phyloP scores from a whole-genome alignment of 352 stramenopile genomes.

The Phytophthora rubi region DNA sequence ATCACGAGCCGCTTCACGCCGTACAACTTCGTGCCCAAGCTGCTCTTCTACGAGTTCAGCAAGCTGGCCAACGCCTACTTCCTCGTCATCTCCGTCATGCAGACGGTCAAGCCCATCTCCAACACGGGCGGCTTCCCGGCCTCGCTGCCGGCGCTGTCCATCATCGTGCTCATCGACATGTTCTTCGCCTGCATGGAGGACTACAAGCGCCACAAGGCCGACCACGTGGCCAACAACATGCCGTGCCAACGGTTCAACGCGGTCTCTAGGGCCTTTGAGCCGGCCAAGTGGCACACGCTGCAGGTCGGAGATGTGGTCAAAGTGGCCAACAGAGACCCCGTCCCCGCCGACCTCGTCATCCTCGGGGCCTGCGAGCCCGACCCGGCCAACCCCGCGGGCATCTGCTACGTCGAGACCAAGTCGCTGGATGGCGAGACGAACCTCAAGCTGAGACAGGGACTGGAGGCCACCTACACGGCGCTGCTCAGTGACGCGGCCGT shows the following conservation, averaged over 20 bases:
- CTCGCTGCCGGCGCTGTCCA: slow-evolving; percentile 89
- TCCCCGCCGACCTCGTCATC: slow-evolving; percentile 91
- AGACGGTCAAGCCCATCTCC: slow-evolving; percentile 92
- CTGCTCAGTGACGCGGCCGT: slow-evolving; percentile 61
- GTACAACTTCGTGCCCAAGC: slow-evolving; percentile 92
- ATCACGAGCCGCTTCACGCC: slow-evolving; percentile 92
- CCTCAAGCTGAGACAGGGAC: slow-evolving; percentile 88
- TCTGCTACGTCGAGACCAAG: slow-evolving; percentile 93
- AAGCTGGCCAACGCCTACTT: slow-evolving; percentile 96
- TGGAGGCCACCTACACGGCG: slow-evolving; percentile 79
- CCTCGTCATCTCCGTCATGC: slow-evolving; percentile 92
- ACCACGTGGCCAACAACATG: slow-evolving; percentile 87
- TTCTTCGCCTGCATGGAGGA: slow-evolving; percentile 93
- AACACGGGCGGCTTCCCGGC: slow-evolving; percentile 92
- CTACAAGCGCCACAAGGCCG: slow-evolving; percentile 88
- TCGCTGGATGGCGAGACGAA: slow-evolving; percentile 95
- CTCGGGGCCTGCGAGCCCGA: slow-evolving; percentile 83
- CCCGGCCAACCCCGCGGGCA: slow-evolving; percentile 65
- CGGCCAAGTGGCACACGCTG: slow-evolving; percentile 77
- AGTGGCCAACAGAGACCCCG: slow-evolving; percentile 85
- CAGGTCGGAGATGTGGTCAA: slow-evolving; percentile 92
- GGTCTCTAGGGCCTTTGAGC: slow-evolving; percentile 54
- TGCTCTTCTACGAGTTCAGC: slow-evolving; percentile 91
- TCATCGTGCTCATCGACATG: slow-evolving; percentile 94
- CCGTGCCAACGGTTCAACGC: slow-evolving; percentile 57